Percentiles rank a stretch among this genome's conserved stretches.
Conservation (phyloP, 345 rosid genomes). For the Cardiospermum halicacabum region DNA sequence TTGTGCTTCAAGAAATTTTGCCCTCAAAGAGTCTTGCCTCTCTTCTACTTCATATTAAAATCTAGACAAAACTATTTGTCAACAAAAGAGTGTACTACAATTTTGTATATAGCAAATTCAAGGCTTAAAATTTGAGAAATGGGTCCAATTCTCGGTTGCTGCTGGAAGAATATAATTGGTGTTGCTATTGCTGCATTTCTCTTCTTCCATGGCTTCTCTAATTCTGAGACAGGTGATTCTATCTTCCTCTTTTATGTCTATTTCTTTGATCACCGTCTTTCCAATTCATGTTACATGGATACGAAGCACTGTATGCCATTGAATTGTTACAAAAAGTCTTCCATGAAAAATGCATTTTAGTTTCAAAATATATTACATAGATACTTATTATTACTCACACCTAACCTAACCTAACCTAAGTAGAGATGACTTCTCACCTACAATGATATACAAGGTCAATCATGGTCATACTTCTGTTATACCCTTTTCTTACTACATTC, state of each 20-base stretch:
- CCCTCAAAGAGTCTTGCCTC: slow-evolving; percentile 1
- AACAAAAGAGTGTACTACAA: background rate
- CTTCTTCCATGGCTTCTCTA: slow-evolving; percentile 27
- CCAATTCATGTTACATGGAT: background rate
- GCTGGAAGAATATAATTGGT: slow-evolving; percentile 1
- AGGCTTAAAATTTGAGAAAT: background rate
- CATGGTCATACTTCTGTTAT: too few relatives aligned
- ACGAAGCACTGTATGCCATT: background rate
- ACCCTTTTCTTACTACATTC: too few relatives aligned
- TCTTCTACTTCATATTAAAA: background rate
- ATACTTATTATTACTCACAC: background rate
- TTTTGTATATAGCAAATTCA: background rate
- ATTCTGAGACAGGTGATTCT: slow-evolving; percentile 27
- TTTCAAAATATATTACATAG: too few relatives aligned
- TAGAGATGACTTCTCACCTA: too few relatives aligned
- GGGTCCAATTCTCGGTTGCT: slow-evolving; percentile 13
- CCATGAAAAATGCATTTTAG: background rate
- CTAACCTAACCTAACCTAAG: background rate
- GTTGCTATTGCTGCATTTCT: slow-evolving; percentile 20
- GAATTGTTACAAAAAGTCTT: background rate
- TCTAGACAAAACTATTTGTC: background rate
- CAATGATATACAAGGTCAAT: too few relatives aligned
- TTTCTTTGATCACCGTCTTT: background rate
- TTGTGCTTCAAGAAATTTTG: slow-evolving; percentile 12
- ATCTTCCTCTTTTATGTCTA: background rate